Base-by-base conservation (phyloP, 2,329 filamentous ascomycete genomes). In the Penicillium hesseltinei region DNA sequence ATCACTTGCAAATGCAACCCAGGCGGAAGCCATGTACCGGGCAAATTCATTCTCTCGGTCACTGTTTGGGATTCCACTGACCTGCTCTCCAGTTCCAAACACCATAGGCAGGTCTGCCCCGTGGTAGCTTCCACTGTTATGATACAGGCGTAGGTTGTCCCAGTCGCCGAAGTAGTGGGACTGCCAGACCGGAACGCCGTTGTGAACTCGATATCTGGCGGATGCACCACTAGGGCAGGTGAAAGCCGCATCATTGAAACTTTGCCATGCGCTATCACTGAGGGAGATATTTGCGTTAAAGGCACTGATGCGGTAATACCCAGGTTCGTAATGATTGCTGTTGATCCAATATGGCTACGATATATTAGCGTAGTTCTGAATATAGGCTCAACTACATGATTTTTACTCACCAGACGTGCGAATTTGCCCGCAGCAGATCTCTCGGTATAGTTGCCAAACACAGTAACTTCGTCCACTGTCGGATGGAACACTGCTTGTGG, bases 81-180 rank as follows among this genome's bases (percentile, higher is more conserved):
- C 72, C 23, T 74, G 71, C 3, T 55, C 69, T 0, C 74, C 75
- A 2, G 70, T 75, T 1, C 78, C 78, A 56, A 81, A 80, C 17
- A 81, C 67, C 75, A 81, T 80, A 56, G 79, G 75, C 51, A 81
- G 51, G 33, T 81, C 80, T 1, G 73, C 73, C 0, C 78, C 81
- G 49, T 83, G 81, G 59, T 82, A 83, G 0, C 79, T 78, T 4
- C 78, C 78, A 40, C 77, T 80, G 5, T 69, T 73, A 0, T 73
- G 71, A 53, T 77, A 80, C 25, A 82, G 68, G 0, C 78, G 71
- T 1, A 77, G 77, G 56, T 81, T 82, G 31, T 76, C 61, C 77
- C 79, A 83, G 61, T 82, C 79, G 21, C 74, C 80, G 49, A 78
- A 73, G 63, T 81, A 83, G 31, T 80, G 77, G 46, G 77, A 81